Evolutionary conservation across 2,329 filamentous ascomycete genomes (phyloP), one percentile per base, ranked within the genome.

Genomic region (Penicillium sp.): DNA sequence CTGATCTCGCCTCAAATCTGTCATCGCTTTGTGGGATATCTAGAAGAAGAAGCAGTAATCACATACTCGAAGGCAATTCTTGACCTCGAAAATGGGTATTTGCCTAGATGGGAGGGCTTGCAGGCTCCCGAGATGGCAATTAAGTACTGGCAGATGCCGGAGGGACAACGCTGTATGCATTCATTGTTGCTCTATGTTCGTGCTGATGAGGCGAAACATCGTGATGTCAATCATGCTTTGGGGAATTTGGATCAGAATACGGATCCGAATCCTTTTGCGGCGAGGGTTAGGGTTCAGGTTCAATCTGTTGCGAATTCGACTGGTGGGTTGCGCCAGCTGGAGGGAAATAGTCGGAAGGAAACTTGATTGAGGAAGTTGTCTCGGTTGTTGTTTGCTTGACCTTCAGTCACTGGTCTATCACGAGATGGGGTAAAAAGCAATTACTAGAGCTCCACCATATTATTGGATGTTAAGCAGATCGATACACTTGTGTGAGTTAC

Each of bases 11-110:
- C 94, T 8, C 86, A 87, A 62, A 93, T 90, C 61, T 93, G 90
- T 69, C 94, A 97, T 75, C 89, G 94, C 47, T 97, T 97, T 75
- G 93, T 97, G 53, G 93, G 92, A 1, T 97, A 97, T 69, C 85
- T 97, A 17, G 94, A 97, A 75, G 93, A 97, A 75, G 93, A 97
- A 77, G 93, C 93, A 12, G 92, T 96, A 1, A 84, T 94, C 69
- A 97, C 93, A 0, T 97, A 97, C 79, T 92, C 90, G 0, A 86
- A 91, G 50, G 89, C 90, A 61, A 89, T 97, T 66, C 81, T 85
- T 64, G 93, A 96, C 71, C 84, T 97, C 25, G 91, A 96, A 57
- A 82, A 84, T 7, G 93, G 93, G 13, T 83, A 85, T 60, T 78
- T 96, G n/a, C 91, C 91, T 1, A 85, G 85, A 68, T 97, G 93